Evolutionary conservation across 2,329 filamentous ascomycete species (phyloP).

Genomic region (Fusarium chuoi): DNA sequence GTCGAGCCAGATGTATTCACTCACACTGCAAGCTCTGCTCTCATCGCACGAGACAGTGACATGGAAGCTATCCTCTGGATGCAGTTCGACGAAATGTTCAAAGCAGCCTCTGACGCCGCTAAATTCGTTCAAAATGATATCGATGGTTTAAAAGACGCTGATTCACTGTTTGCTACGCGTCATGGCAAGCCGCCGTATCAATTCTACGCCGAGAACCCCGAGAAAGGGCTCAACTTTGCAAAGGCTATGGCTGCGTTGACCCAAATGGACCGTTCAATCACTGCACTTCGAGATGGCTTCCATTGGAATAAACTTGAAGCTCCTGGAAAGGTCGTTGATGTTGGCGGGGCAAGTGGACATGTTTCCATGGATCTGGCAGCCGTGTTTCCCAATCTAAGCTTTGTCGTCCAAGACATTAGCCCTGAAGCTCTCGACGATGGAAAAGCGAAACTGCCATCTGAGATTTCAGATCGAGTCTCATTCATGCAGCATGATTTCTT

Average conservation of each 20-base stretch:
- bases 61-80: background rate
- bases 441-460: background rate
- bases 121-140: background rate
- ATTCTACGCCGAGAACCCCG: background rate
- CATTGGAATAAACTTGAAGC: background rate
- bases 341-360: background rate
- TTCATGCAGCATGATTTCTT: conserved; percentile 6
- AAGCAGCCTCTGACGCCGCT: background rate
- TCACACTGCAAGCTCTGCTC: background rate
- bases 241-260: background rate
- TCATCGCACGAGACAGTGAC: background rate
- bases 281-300: background rate
- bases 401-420: background rate
- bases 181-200: background rate
- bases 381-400: background rate
- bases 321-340: background rate
- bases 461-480: background rate
- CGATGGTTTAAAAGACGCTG: rapidly evolving
- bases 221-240: background rate
- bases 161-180: background rate
- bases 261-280: background rate
- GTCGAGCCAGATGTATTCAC: background rate
- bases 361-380: background rate
- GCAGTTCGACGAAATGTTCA: background rate
- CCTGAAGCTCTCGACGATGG: background rate